Conservation (phyloP, 257 asterid genomes). For the Solanum raphanifolium region DNA sequence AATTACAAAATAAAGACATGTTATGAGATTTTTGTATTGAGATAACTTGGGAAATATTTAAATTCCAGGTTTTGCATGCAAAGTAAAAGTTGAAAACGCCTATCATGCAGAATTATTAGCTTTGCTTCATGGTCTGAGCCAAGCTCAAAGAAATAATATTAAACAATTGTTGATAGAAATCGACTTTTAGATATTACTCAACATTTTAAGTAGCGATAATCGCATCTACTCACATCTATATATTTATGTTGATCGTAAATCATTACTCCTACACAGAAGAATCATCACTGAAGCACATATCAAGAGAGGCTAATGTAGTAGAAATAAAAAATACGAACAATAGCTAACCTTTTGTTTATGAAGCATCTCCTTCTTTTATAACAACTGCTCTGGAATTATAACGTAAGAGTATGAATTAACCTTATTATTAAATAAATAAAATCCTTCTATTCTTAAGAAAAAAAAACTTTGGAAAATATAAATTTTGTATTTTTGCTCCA, state of each 20-base stretch:
- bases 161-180: too few relatives aligned
- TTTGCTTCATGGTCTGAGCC: background rate
- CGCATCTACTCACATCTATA: too few relatives aligned
- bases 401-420: too few relatives aligned
- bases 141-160: background rate
- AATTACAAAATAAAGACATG: background rate
- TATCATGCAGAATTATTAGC: too few relatives aligned
- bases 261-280: too few relatives aligned
- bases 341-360: background rate
- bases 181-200: too few relatives aligned
- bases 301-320: background rate
- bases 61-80: background rate
- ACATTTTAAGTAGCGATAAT: background rate
- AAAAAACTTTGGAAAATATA: background rate
- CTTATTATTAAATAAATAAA: too few relatives aligned
- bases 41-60: background rate
- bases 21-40: too few relatives aligned
- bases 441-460: background rate
- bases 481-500: background rate
- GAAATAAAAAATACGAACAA: too few relatives aligned
- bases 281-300: background rate
- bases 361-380: too few relatives aligned
- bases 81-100: background rate
- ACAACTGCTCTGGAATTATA: accelerated
- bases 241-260: background rate